Base-by-base conservation (phyloP, 108 stramenopile species). In the Phaeodactylum tricornutum region DNA sequence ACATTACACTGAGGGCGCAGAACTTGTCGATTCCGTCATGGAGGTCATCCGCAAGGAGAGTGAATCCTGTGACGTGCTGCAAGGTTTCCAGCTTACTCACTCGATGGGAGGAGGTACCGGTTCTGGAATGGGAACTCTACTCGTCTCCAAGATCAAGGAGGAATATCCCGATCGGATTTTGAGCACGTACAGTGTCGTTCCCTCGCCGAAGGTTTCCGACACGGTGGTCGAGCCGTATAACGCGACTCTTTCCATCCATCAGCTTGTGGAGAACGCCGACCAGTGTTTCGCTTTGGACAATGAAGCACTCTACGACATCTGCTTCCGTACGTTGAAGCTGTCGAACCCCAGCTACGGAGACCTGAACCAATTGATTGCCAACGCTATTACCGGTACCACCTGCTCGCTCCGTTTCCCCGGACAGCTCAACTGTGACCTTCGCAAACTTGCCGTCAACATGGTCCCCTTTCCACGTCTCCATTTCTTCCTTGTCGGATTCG, bases 381-480 rank as follows among this genome's bases (percentile, higher is more conserved):
- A 87, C 33, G 90, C 91, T 54, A 87, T 95, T 42, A 82, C 80
- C 44, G 93, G 96, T 71, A 93, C 90, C 16, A 96, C 95, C 12
- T 93, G 93, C 81, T 94, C 81, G 35, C 86, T 96, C 23, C 92
- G 95, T 63, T 94, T 96, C 77, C 95, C 95, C 40, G 95, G 95
- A 22, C 95, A 96, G 84, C 87, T 96, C 42, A 96, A 96, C 88
- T 94, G 92, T 69, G 95, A 96, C 75, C 88, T 96, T 25, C 87
- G 95, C 66, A 96, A 96, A 85, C 86, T 96, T 55, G 93, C 95
- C 22, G 95, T 96, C 38, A 96, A 96, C 82, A 92, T 97, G 92
- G 84, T 97, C 54, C 96, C 96, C 30, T 97, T 97, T 76, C 96
- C 96, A 57, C 94, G 96, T 66, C 92, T 97, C 31, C 96, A 97